Conservation (phyloP, 2,329 filamentous ascomycete species). For the Venturia effusa region DNA sequence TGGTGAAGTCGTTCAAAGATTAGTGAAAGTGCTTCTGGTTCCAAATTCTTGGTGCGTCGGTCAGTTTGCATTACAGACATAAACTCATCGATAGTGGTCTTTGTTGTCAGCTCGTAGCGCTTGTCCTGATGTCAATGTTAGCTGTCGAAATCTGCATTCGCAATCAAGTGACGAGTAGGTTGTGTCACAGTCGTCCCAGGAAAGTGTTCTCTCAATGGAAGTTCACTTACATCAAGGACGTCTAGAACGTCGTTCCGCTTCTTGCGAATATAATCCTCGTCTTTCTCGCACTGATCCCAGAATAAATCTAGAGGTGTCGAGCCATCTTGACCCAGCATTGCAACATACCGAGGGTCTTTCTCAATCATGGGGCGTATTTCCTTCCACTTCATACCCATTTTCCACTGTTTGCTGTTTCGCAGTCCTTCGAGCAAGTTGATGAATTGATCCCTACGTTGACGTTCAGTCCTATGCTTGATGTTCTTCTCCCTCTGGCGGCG, state of each 20-base stretch:
- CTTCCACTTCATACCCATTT: constrained; percentile 83
- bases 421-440: constrained; percentile 64
- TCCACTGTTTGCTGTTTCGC: constrained; percentile 66
- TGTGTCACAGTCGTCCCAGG: background rate
- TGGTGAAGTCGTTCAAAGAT: constrained; percentile 85
- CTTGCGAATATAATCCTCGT: constrained; percentile 74
- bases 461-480: constrained; percentile 67
- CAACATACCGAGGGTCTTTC: constrained; percentile 70
- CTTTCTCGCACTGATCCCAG: constrained; percentile 90
- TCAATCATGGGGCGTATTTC: constrained; percentile 65
- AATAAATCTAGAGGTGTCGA: constrained; percentile 85
- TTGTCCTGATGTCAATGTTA: constrained; percentile 51
- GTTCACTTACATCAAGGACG: constrained; percentile 64
- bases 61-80: constrained; percentile 71
- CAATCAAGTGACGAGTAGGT: constrained; percentile 1
- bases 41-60: constrained; percentile 77
- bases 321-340: constrained; percentile 73
- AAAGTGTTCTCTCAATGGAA: background rate
- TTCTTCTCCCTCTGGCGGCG: constrained; percentile 79
- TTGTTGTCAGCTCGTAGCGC: constrained; percentile 78
- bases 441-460: constrained; percentile 77
- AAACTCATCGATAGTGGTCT: constrained; percentile 86
- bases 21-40: constrained; percentile 64
- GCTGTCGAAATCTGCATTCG: background rate
- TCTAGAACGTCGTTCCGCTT: constrained; percentile 77